Evolutionary conservation across 2,329 filamentous ascomycete species (phyloP).

Genomic region (Botrytis medusae): DNA sequence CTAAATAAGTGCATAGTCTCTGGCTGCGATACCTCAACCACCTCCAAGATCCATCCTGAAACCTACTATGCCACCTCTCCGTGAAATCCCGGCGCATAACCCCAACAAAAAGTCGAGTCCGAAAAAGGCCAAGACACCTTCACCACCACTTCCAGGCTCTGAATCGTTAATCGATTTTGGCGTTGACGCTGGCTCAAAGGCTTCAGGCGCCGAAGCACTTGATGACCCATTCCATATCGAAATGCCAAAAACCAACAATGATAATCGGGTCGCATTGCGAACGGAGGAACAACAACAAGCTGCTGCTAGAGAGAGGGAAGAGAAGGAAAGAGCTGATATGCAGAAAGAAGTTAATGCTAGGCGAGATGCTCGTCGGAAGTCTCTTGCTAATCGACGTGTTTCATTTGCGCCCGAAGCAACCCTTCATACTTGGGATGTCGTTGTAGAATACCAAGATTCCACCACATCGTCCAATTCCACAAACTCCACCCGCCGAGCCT

Average conservation of each 20-base stretch:
- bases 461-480: conserved; percentile 73
- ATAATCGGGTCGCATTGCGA: conserved; percentile 60
- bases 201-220: conserved; percentile 44
- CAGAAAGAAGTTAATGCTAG: conserved; percentile 67
- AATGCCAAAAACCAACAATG: conserved; percentile 41
- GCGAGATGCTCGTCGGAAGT: conserved; percentile 87
- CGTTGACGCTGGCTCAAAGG: conserved; percentile 28
- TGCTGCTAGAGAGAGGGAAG: conserved; percentile 67
- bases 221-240: conserved; percentile 49
- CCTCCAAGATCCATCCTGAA: conserved; percentile 75
- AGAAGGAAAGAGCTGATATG: conserved; percentile 58
- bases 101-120: conserved; percentile 35
- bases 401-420: conserved; percentile 98
- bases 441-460: conserved; percentile 83
- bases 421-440: conserved; percentile 91
- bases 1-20: conserved; percentile 31
- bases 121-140: conserved; percentile 35
- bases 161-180: conserved; percentile 37
- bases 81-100: conserved; percentile 60
- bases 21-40: conserved; percentile 42
- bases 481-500: conserved; percentile 73
- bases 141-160: conserved; percentile 22
- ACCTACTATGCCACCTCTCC: conserved; percentile 66
- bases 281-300: conserved; percentile 72
- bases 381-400: conserved; percentile 86